Evolutionary conservation across 116 monocot species (phyloP), one percentile per base, ranked within the genome.

Genomic region (Cymodocea nodosa): DNA sequence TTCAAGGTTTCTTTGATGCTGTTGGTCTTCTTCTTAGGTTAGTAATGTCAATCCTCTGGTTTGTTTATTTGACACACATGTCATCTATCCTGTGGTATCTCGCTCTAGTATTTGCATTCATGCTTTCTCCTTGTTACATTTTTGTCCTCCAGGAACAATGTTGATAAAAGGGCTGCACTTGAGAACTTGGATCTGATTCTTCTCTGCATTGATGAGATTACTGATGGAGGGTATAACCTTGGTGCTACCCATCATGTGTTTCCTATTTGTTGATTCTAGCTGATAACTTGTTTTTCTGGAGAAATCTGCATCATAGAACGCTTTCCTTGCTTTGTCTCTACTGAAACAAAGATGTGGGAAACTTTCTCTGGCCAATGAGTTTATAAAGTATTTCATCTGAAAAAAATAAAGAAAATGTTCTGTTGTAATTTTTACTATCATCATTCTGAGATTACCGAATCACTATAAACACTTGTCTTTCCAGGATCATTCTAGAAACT

Each of bases 141-240:
- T 10, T 56, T 23, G 22, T 25, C 19, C 5, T 68, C 35, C 72
- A 84, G 84, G 74, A 77, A 63, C 52, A 75, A 75, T 71, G 77
- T 84, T 23, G 84, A 80, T 17, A 84, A 84, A 54, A 71, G 68
- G 71, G 72, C 80, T 30, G 80, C 77, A 14, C 80, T 80, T 56
- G 84, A 84, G 51, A 84, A 80, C 62, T 44, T 84, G 64, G 84
- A 84, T 52, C 69, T 80, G 71, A 84, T 84, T 72, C 80, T 84
- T 56, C 63, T 84, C 19, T 84, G 84, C 56, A 54, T 84, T 48
- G 84, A 84, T 75, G 84, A 84, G 64, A 84, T 84, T 66, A 59
- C 80, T 62, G 84, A 84, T 77, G 77, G 80, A 69, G 84, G 84
- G 84, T 80, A 80, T 56, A 50, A 35, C 10, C 62, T 36, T 13